Base-by-base conservation (phyloP, 2,329 filamentous ascomycete genomes). In the Xylaria arbuscula region DNA sequence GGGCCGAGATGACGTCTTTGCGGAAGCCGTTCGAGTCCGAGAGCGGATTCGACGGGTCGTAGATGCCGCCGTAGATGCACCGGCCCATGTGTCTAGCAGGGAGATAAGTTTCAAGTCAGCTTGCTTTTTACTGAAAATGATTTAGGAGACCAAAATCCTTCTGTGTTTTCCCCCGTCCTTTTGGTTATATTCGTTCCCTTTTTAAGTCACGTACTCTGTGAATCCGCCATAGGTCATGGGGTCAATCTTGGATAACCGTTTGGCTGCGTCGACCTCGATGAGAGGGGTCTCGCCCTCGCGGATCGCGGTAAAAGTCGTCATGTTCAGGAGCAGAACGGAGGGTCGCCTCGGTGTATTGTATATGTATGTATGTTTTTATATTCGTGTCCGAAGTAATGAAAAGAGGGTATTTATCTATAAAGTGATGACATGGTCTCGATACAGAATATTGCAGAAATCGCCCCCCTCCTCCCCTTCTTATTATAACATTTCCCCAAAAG, bases 51-150 rank as follows among this genome's bases (percentile, higher is more conserved):
- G 85, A 87, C 0, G 92, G 92, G 73, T 95, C 92, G 80, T 94
- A 95, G 77, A 96, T 91, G 72, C 93, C 93, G 71, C 92, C 92
- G 78, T 96, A 95, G 76, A 96, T 94, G 83, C 93, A 96, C 70
- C 93, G 89, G 75, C 93, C 93, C 92, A 96, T 96, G 80, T 96
- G 93, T 75, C 91, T 93, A 56, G 48, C 11, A 55, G n/a, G 11
- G 9, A 54, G 19, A 13, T 13, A 45, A 22, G n/a, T 36, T 28
- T 54, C 40, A 4, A 8, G 62, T 58, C 4, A 69, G 62, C 40
- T 8, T 45, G 4, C 4, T 45, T 48, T 51, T 57, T 17, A 7
- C 6, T 38, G 15, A 13, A 11, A 11, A 13, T 36, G 8, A 34
- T 13, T 40, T 7, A 38, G 15, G 42, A 17, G 7, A 42, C 50